Evolutionary conservation across 2,329 filamentous ascomycete species (phyloP), one percentile per base, ranked within the genome.

Genomic region (Aschersonia sp.): DNA sequence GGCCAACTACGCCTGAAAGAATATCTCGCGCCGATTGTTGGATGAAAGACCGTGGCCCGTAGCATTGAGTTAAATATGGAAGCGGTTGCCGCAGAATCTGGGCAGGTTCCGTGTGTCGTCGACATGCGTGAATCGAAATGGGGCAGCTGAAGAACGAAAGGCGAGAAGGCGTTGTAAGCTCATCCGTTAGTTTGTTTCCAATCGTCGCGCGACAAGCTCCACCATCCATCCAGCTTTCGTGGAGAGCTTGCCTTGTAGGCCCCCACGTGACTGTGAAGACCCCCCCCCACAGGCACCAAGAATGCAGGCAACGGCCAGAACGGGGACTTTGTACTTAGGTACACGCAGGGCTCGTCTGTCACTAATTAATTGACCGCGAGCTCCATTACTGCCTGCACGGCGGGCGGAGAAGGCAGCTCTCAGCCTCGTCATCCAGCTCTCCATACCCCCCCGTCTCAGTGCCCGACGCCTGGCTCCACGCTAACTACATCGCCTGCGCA

Each of bases 371-470:
- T 22, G 22, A 22, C 22, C 31, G 14, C 60, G 12, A 37, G 35
- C 35, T 37, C 8, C 35, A 37, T 37, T 22, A 22, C 35, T 12
- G 35, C 40, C 40, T 41, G 14, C 10, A 14, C 7, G 40, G 40
- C 14, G 40, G 10, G 14, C 40, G 35, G 35, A 37, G 35, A 41
- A 72, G 70, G 69, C 69, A 72, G 67, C 69, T 68, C 65, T 62
- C 66, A 70, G 71, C 71, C 69, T 74, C 71, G 71, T 74, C 71
- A 74, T 72, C 70, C 49, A 67, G 65, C 65, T 62, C 59, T 55
- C 64, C 66, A 62, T n/a, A 30, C 29, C 39, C 40, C 29, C 35
- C 29, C 31, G 12, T 32, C 49, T 50, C 44, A 43, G 35, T 35
- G n/a, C 41, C 49, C 51, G n/a, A 12, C 45, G 6, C 12, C 35